phyloP scores from a whole-genome alignment of 2,329 filamentous ascomycete species.

The Colletotrichum lini region DNA sequence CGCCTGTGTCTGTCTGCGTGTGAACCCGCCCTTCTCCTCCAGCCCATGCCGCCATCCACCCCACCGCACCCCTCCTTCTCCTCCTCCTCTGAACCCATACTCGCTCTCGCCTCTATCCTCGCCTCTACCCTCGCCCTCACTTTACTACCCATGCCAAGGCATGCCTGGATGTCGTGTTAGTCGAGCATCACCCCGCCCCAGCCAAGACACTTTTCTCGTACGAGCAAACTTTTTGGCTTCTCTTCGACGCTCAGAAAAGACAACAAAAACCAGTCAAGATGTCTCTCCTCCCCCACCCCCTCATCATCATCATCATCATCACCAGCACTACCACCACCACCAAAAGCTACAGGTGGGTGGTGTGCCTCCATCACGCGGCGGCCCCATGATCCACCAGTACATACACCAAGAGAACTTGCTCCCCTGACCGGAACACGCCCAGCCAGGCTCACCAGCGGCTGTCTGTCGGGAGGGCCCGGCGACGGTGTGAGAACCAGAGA shows the following conservation, averaged over 20 bases:
- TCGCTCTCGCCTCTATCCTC: background rate
- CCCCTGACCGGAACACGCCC: background rate
- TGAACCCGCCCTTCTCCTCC: slow-evolving; percentile 4
- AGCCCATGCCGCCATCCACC: slow-evolving; percentile 25
- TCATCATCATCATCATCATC: slow-evolving; percentile 12
- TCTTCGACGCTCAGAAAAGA: background rate
- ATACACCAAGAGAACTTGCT: slow-evolving; percentile 9
- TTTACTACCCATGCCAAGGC: slow-evolving; percentile 16
- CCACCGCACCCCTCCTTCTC: background rate
- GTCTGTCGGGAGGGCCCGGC: background rate
- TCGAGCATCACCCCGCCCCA: slow-evolving; percentile 29
- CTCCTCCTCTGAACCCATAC: background rate
- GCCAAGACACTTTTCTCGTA: slow-evolving; percentile 31
- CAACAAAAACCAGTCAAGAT: background rate
- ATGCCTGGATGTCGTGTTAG: slow-evolving; percentile 29
- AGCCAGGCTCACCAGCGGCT: background rate
- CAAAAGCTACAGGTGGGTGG: slow-evolving; percentile 14
- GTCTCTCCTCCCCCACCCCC: background rate
- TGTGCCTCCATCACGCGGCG: slow-evolving; percentile 37
- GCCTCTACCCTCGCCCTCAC: background rate
- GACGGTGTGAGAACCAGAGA: background rate
- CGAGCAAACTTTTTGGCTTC: slow-evolving; percentile 31
- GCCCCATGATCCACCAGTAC: slow-evolving; percentile 29
- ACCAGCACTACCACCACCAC: slow-evolving; percentile 6
- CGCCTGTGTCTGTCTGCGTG: background rate